A percentile compares a stretch with the other conserved stretches of the same genome.
These are phyloP conservation scores for Emericellopsis cladophorae DNA, from an alignment of 2,329 filamentous ascomycete species.

Conservation along the genomic window DNA sequence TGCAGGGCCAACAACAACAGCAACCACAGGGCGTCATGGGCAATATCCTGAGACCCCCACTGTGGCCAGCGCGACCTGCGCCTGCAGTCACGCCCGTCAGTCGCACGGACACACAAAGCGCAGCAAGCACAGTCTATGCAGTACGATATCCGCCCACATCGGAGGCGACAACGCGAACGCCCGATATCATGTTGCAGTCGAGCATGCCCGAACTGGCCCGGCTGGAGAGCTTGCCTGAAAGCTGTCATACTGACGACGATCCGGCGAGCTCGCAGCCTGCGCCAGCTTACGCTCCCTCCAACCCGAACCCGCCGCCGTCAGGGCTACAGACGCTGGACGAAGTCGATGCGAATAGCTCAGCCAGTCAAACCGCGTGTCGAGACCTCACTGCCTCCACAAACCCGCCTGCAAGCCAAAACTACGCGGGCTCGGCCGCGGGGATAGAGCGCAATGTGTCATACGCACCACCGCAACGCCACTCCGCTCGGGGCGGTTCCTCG, in stretches of 20 bases:
- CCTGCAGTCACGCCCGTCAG: slow-evolving; percentile 44
- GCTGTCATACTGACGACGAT: slow-evolving; percentile 13
- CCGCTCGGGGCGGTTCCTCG: neutral
- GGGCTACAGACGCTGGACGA: neutral
- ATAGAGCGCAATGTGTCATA: neutral
- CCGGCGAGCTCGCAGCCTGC: neutral
- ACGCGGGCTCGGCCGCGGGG: neutral
- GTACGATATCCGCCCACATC: slow-evolving; percentile 47
- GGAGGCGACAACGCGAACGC: slow-evolving; percentile 34
- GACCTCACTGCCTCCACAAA: neutral
- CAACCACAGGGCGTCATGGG: slow-evolving; percentile 13
- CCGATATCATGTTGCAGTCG: slow-evolving; percentile 20
- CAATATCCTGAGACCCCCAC: slow-evolving; percentile 31
- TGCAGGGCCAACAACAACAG: neutral
- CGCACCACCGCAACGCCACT: neutral
- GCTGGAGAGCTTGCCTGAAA: slow-evolving; percentile 17
- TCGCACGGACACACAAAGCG: slow-evolving; percentile 49
- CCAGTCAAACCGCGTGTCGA: neutral
- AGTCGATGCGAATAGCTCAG: slow-evolving; percentile 1
- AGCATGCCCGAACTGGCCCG: slow-evolving; percentile 18
- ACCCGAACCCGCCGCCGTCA: neutral
- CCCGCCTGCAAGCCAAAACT: neutral
- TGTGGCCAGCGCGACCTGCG: slow-evolving; percentile 43
- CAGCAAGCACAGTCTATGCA: slow-evolving; percentile 51
- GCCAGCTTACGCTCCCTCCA: too few species aligned